Evolutionary conservation across 148 eudicot genomes (phyloP), one percentile per base, ranked within the genome.

Genomic region (Arbutus unedo): DNA sequence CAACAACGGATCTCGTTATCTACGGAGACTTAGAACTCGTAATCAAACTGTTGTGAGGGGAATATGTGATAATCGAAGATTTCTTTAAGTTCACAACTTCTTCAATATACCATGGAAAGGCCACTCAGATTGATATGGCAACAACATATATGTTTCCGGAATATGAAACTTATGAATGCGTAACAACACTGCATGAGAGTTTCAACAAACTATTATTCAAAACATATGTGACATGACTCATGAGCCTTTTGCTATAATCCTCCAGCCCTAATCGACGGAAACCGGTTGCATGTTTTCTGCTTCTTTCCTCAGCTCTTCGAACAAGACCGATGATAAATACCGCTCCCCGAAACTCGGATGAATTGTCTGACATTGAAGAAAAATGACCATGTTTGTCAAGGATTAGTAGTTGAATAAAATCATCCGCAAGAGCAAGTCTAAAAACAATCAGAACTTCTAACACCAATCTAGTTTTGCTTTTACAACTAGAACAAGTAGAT

Each of bases 281-380:
- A 96, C 98, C 16, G 99, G 95, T 54, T 96, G 96, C 98, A 96
- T 94, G 76, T 83, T 84, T 78, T 93, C 93, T 4, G 99, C 99
- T 76, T 96, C 95, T 82, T 90, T 89, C 88, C 99, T 90, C 77
- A 96, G 87, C 56, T 94, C 97, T 81, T 94, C 79, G 83, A 94
- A 96, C 84, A 96, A 54, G 2, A 92, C 96, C 8, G 99, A 94
- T 18, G 99, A 96, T 78, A 96, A 83, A 82, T 96, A 96, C 79
- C 99, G 83, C 83, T 96, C 98, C 81, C 99, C 99, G 41, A 96
- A 96, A 81, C 99, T 96, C 43, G 99, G 85, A 85, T 96, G 97
- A 21, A 96, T 56, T 2, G 98, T 96, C 99, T 96, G 88, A 11
- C 50, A 62, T 25, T 68, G 18, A 8, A 82, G 47, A 54, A 3